Base-by-base conservation (phyloP, 192 early-diverging fungal genomes). In the Backusella tarrabulga region DNA sequence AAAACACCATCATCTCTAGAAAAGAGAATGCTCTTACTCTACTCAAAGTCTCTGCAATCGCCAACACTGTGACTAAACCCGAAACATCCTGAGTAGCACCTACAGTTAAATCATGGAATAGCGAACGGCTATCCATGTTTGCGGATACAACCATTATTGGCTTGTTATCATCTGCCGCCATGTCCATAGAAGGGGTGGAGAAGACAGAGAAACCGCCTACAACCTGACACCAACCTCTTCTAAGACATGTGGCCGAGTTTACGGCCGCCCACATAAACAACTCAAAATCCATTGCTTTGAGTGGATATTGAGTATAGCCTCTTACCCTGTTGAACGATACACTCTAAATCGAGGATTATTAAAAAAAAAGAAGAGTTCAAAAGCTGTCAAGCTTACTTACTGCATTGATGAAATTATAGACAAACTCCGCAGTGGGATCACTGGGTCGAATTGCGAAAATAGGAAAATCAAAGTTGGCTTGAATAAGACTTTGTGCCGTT, bases 231-330 rank as follows among this genome's bases (percentile, higher is more conserved):
- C 83, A 89, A 90, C 93, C 87, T 85, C 92, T 80, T 77, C 90
- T 82, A 14, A 96, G 83, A 79, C 95, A 96, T 2, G 91, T 88
- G 6, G 70, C 79, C 6, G 92, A 73, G 85, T 96, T 82, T 34
- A 84, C 71, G n/a, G 91, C 90, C 1, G 87, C 91, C 75, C 81
- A 92, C 92, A 94, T 95, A 60, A 90, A 86, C 23, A 87, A 84
- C 54, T 91, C 80, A 70, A 96, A 92, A 78, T 96, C 86, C 38
- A 93, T 83, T 0, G 91, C 80, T 83, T 91, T 89, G 6, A 94
- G 76, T 6, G 92, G 94, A 75, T 90, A 94, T 3, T 77, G 69
- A 21, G n/a, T 68, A 74, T 92, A 94, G 0, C 77, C 60, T 29
- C 77, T 76, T 12, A 77, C 34, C 19, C 66, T 35, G 69, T 93